phyloP scores from a whole-genome alignment of 768 basidiomycete species.

The Hericium alpestre region DNA sequence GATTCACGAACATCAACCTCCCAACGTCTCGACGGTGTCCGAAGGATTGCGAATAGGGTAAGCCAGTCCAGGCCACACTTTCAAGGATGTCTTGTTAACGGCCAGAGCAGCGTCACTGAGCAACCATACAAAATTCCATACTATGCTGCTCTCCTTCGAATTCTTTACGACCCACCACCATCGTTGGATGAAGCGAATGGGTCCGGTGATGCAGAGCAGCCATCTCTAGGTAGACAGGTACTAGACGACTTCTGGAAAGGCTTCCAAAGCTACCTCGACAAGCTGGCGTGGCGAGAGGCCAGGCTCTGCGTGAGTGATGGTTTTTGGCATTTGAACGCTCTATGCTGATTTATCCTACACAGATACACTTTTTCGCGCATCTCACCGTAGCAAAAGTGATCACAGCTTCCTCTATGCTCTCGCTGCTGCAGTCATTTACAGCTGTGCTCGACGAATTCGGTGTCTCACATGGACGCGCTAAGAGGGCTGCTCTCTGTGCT shows the following conservation, averaged over 20 bases:
- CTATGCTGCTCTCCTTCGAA: conserved; percentile 71
- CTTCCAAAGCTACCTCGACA: conserved; percentile 82
- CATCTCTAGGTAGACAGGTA: conserved; percentile 55
- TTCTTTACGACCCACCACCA: conserved; percentile 40
- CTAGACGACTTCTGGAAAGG: conserved; percentile 87
- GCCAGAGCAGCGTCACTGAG: conserved; percentile 61
- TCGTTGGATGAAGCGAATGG: conserved; percentile 28
- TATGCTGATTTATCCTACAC: background rate
- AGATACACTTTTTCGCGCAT: conserved; percentile 94
- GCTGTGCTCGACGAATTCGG: conserved; percentile 85
- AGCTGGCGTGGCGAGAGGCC: conserved; percentile 83
- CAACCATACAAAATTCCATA: conserved; percentile 90
- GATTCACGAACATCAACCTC: conserved; percentile 47
- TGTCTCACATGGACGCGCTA: conserved; percentile 75
- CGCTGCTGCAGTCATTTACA: conserved; percentile 74
- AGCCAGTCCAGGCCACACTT: background rate
- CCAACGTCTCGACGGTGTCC: conserved; percentile 52
- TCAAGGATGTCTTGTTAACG: conserved; percentile 7
- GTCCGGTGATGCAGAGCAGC: conserved; percentile 16
- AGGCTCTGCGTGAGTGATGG: conserved; percentile 63
- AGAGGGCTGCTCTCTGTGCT: conserved; percentile 70
- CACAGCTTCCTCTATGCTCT: conserved; percentile 66
- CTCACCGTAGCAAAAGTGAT: conserved; percentile 68
- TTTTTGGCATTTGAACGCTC: background rate
- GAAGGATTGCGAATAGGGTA: conserved; percentile 72